Percentiles rank a stretch among this genome's conserved stretches.
These are phyloP conservation scores for Tarenaya hassleriana DNA, from an alignment of 345 rosid genomes.

Conservation along the genomic window DNA sequence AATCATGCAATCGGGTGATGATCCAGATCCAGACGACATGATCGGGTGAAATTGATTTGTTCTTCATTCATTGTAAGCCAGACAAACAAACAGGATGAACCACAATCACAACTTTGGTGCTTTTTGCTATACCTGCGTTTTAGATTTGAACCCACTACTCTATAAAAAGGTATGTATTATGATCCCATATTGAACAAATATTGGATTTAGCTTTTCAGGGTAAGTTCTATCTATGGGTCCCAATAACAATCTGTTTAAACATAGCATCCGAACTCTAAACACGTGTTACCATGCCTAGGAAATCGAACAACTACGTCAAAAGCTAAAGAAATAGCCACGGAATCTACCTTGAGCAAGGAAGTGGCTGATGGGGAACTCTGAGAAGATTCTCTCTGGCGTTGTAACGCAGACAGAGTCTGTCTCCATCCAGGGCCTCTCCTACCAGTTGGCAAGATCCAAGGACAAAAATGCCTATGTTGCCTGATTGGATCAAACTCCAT, in stretches of 20 bases:
- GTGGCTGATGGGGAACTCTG: conserved; percentile 37
- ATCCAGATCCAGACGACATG: no score
- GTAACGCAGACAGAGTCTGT: conserved; percentile 69
- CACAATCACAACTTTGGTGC: neutral
- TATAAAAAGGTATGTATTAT: conserved; percentile 1
- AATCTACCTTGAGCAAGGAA: conserved; percentile 55
- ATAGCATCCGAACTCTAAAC: neutral
- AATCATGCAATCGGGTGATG: no score
- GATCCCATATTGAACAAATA: conserved; percentile 10
- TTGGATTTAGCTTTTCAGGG: neutral
- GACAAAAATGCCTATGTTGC: conserved; percentile 93
- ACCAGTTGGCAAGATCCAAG: conserved; percentile 70
- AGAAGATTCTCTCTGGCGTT: conserved; percentile 35
- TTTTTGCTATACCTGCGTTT: neutral
- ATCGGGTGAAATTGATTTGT: no score
- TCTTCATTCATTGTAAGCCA: neutral
- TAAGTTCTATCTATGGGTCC: conserved; percentile 4
- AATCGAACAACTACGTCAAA: neutral
- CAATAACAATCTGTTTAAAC: no score
- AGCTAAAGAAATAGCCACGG: no score
- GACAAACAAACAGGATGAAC: neutral
- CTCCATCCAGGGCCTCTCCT: conserved; percentile 71
- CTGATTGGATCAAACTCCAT: conserved; percentile 83
- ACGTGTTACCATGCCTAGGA: neutral
- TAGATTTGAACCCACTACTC: neutral